Evolutionary conservation across 176 grass and related monocot species (phyloP).

Genomic region (Carex kokanica): DNA sequence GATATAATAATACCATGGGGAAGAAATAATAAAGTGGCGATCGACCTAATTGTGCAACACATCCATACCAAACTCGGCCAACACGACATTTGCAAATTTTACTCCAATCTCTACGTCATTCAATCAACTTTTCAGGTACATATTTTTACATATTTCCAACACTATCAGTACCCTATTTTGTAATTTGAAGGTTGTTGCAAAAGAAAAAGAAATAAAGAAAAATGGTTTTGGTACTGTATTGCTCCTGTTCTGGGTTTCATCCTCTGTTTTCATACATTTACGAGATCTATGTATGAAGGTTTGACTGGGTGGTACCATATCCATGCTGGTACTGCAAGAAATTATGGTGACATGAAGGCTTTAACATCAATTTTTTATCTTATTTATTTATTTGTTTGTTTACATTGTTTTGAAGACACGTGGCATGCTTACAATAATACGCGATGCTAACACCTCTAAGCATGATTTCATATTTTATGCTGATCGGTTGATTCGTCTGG

Average conservation of each 20-base stretch:
- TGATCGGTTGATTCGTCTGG: slow-evolving; percentile 90
- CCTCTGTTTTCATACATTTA: neutral
- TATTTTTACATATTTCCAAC: slow-evolving; percentile 21
- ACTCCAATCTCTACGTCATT: slow-evolving; percentile 74
- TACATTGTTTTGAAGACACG: slow-evolving; percentile 48
- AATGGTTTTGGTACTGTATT: neutral
- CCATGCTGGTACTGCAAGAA: neutral
- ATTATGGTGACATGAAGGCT: neutral
- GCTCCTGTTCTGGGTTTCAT: neutral
- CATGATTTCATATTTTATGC: slow-evolving; percentile 97
- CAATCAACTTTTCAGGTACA: slow-evolving; percentile 92
- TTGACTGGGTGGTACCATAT: neutral
- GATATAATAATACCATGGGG: slow-evolving; percentile 93
- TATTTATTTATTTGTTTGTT: slow-evolving; percentile 13
- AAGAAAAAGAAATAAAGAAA: neutral
- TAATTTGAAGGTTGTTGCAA: neutral
- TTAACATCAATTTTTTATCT: neutral
- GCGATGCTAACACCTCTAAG: slow-evolving; percentile 61
- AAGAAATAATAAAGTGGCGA: slow-evolving; percentile 86
- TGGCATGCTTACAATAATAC: slow-evolving; percentile 97
- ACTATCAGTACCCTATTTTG: neutral
- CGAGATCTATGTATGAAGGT: neutral
- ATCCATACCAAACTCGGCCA: slow-evolving; percentile 85
- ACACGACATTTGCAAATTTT: slow-evolving; percentile 88
- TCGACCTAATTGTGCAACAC: slow-evolving; percentile 92